A percentile compares a stretch with the other conserved stretches of the same genome.
These are phyloP conservation scores for Myxozyma neotropica DNA, from an alignment of 805 yeast species.

Conservation along the genomic window DNA sequence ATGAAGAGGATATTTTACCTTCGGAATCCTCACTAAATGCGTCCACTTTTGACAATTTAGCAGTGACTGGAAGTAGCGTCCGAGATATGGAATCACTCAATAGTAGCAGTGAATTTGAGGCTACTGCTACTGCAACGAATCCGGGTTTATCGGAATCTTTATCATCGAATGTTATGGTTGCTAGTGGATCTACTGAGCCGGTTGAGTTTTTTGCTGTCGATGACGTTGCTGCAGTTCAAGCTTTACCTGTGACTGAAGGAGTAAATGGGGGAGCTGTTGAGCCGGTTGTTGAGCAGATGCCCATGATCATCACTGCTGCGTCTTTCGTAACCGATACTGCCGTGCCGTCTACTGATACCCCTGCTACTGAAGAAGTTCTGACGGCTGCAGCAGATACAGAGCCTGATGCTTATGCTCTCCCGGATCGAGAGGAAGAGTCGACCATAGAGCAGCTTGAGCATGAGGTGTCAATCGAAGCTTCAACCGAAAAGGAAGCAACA, in stretches of 20 bases:
- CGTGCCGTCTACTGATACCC: too few relatives aligned
- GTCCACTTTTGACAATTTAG: conserved; percentile 1
- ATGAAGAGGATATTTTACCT: not conserved
- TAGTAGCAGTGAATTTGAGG: not conserved
- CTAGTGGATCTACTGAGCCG: not conserved
- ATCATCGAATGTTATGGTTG: not conserved
- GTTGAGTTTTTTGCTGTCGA: not conserved
- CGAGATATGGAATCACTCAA: not conserved
- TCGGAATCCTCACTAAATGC: conserved; percentile 1
- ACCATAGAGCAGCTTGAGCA: too few relatives aligned
- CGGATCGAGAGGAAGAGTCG: too few relatives aligned
- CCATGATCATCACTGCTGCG: too few relatives aligned
- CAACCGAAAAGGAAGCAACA: too few relatives aligned
- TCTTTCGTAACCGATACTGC: too few relatives aligned
- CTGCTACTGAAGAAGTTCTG: too few relatives aligned
- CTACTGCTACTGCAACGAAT: not conserved
- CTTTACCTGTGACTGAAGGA: not conserved
- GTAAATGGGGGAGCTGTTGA: not conserved
- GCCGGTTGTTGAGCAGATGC: too few relatives aligned
- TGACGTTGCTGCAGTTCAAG: not conserved
- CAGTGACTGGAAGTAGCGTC: not conserved
- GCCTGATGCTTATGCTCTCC: too few relatives aligned
- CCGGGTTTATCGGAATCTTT: not conserved
- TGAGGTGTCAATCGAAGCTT: too few relatives aligned
- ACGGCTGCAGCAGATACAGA: too few relatives aligned